Base-by-base conservation (phyloP, 1,139 yeast species). In the Tardiomyces blankii region DNA sequence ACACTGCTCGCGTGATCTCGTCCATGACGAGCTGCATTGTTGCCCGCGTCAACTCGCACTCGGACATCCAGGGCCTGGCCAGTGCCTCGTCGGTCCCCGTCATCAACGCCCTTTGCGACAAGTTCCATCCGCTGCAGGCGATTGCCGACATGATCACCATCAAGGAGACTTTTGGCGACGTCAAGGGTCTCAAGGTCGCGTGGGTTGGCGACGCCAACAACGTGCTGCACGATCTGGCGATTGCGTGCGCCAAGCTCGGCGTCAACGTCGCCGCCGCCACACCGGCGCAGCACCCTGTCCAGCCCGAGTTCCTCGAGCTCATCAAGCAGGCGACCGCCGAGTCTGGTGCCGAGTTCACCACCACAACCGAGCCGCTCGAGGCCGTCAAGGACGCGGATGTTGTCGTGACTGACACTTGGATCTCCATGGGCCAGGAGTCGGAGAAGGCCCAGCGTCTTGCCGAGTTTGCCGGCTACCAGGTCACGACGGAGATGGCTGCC, bases 131-230 rank as follows among this genome's bases (percentile, higher is more conserved):
- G 14, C 71, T 91, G 56, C 98, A 91, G 68, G 96, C 97, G 3
- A 84, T 91, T 53, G 80, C 97, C 47, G 98, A 91, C 64, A 61
- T 91, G 49, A 69, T 87, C 56, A 88, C 97, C 4, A 84, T 91
- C 48, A 79, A 81, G 54, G 96, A 91, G 65, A 66, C 81, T 3
- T 84, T 87, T 60, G 79, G 77, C 2, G 57, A 57, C 39, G 65
- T 75, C 13, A 61, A 76, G 52, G 84, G 84, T 2, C 73, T 88
- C 54, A 89, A 88, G 58, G 69, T 91, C 48, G 80, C 96, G 1
- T 91, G 98, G 98, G 78, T 91, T 25, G 98, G 98, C 49, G 98
- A 91, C 63, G 82, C 97, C 41, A 91, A 91, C 64, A 91, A 91
- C 60, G 98, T 91, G 35, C 80, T 91, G 52, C 91, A 91, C 64